A percentile compares a stretch with the other conserved stretches of the same genome.
phyloP scores from a whole-genome alignment of 2,329 filamentous ascomycete species.

The Diaporthe sp. region DNA sequence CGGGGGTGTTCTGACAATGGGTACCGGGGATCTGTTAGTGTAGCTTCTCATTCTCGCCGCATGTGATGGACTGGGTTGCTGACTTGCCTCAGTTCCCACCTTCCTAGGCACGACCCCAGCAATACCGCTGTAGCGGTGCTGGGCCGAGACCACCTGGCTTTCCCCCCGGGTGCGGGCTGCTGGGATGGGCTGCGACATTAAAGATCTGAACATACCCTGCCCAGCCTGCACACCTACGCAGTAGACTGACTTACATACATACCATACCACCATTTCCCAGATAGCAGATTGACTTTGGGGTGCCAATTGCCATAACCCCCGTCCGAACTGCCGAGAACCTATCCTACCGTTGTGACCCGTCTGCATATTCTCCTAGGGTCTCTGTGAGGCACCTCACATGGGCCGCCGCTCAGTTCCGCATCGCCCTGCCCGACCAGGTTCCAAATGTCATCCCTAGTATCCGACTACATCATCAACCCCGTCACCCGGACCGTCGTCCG shows the following conservation, averaged over 20 bases:
- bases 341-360: slow-evolving; percentile 1
- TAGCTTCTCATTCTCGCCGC: not conserved
- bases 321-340: slow-evolving; percentile 27
- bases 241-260: slow-evolving; percentile 1
- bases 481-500: slow-evolving; percentile 73
- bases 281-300: slow-evolving; percentile 26
- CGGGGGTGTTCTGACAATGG: not conserved
- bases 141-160: slow-evolving; percentile 27
- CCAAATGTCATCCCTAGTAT: slow-evolving; percentile 73
- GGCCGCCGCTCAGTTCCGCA: slow-evolving; percentile 18
- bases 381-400: slow-evolving; percentile 16
- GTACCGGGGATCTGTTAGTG: not conserved
- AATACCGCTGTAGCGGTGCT: slow-evolving; percentile 13
- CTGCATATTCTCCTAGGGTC: slow-evolving; percentile 14
- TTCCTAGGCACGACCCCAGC: slow-evolving; percentile 1
- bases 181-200: slow-evolving; percentile 27
- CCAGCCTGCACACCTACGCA: slow-evolving; percentile 9
- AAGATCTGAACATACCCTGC: slow-evolving; percentile 24
- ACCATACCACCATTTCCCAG: slow-evolving; percentile 14
- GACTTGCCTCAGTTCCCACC: not conserved
- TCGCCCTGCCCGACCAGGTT: slow-evolving; percentile 32
- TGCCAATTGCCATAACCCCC: slow-evolving; percentile 18
- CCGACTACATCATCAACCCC: slow-evolving; percentile 76
- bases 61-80: slow-evolving; percentile 6
- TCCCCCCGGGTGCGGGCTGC: not conserved